Evolutionary conservation across 345 rosid genomes (phyloP).

Genomic region (Carallia pectinifolia): DNA sequence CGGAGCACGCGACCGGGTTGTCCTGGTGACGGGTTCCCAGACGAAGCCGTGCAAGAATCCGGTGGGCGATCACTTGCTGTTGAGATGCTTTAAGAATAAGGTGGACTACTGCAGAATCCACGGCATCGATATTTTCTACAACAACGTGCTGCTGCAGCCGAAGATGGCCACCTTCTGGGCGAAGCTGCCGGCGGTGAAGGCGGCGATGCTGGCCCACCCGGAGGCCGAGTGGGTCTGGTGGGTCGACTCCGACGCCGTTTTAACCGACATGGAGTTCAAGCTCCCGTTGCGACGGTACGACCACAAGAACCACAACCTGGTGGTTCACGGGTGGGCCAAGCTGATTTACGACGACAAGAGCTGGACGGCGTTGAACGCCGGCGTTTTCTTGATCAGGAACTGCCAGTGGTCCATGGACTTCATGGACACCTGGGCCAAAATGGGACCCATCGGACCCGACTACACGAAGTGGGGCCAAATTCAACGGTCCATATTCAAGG

Average conservation of each 20-base stretch:
- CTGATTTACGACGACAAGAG: conserved; percentile 58
- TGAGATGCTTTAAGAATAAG: conserved; percentile 85
- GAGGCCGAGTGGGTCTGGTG: conserved; percentile 99
- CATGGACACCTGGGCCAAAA: conserved; percentile 64
- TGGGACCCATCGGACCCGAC: conserved; percentile 69
- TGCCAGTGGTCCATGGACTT: conserved; percentile 99
- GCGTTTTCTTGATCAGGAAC: conserved; percentile 76
- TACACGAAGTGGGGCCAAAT: conserved; percentile 64
- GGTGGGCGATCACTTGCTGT: conserved; percentile 76
- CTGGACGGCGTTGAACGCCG: conserved; percentile 91
- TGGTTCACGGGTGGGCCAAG: conserved; percentile 87
- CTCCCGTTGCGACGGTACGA: conserved; percentile 65
- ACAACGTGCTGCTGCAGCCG: conserved; percentile 70
- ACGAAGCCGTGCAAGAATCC: conserved; percentile 76
- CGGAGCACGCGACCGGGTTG: conserved; percentile 55
- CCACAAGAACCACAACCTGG: conserved; percentile 54
- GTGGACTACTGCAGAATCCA: conserved; percentile 91
- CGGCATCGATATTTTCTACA: conserved; percentile 80
- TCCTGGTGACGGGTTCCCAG: conserved; percentile 87
- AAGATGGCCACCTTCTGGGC: conserved; percentile 84
- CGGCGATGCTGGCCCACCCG: conserved; percentile 95
- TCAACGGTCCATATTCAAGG: conserved; percentile 66
- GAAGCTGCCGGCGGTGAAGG: conserved; percentile 64
- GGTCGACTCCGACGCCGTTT: conserved; percentile 81
- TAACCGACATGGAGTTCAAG: conserved; percentile 63